These are phyloP conservation scores for Madurella mycetomatis DNA, from an alignment of 2,329 filamentous ascomycete genomes.

Conservation along the genomic window DNA sequence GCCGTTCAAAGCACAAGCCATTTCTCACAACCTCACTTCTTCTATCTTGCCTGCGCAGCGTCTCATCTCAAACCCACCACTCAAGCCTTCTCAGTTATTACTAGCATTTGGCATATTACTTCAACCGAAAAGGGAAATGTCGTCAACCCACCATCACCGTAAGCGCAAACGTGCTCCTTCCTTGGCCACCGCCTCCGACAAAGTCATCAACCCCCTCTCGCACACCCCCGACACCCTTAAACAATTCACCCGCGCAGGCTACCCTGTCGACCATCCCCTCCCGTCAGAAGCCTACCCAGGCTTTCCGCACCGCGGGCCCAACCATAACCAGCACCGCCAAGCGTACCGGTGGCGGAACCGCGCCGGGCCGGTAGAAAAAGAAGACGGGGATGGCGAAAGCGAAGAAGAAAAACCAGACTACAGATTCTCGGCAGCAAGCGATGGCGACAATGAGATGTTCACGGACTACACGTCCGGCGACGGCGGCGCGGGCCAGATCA, in stretches of 20 bases:
- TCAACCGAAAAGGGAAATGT: constrained; percentile 2
- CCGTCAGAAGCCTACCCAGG: constrained; percentile 35
- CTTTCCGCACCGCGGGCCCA: constrained; percentile 50
- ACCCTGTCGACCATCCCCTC: constrained; percentile 43
- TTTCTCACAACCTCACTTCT: no score
- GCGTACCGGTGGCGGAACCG: background rate
- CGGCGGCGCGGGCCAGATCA: constrained; percentile 9
- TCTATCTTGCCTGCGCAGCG: no score
- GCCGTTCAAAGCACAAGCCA: no score
- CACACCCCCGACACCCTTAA: constrained; percentile 47
- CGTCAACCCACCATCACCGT: constrained; percentile 10
- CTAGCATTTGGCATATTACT: background rate
- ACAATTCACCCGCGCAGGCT: constrained; percentile 52
- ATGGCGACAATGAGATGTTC: constrained; percentile 9
- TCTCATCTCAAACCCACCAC: no score
- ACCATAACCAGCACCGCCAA: constrained; percentile 14
- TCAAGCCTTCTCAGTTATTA: background rate
- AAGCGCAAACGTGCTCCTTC: constrained; percentile 34
- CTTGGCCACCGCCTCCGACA: constrained; percentile 27
- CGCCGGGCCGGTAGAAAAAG: background rate
- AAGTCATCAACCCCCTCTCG: constrained; percentile 50
- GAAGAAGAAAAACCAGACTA: constrained; percentile 4
- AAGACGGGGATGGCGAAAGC: background rate
- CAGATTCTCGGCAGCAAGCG: constrained; percentile 6
- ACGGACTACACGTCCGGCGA: constrained; percentile 1